These are phyloP conservation scores for Coemansia sp. DNA, from an alignment of 192 early-diverging fungal genomes.

Conservation along the genomic window DNA sequence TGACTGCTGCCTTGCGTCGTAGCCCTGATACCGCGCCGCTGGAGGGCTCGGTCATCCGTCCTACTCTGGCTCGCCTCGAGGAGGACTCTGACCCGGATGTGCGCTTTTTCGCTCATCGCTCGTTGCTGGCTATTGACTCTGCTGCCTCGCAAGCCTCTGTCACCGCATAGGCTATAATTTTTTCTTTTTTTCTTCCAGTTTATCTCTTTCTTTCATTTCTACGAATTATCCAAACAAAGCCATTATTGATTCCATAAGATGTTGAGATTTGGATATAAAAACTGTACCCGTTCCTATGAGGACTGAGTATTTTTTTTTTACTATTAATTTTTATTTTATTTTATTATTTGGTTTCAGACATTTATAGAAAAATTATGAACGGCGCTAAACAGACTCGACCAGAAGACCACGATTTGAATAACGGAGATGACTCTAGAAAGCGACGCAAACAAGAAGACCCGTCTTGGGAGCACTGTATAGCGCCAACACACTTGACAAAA, in stretches of 20 bases:
- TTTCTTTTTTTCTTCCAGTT: slow-evolving; percentile 9
- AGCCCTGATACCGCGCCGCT: slow-evolving; percentile 63
- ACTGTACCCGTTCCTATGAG: no score
- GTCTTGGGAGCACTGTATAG: neutral
- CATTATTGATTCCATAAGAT: neutral
- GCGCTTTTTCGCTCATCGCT: slow-evolving; percentile 86
- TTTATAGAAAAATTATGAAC: neutral
- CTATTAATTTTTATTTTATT: neutral
- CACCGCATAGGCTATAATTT: neutral
- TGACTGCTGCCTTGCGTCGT: slow-evolving; percentile 78
- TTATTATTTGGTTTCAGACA: neutral
- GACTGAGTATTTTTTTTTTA: neutral
- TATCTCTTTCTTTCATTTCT: neutral
- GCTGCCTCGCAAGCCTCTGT: neutral
- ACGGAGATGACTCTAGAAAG: neutral
- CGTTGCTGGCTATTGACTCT: slow-evolving; percentile 52
- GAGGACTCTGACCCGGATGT: slow-evolving; percentile 95
- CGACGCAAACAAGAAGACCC: slow-evolving; percentile 14
- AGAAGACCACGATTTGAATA: neutral
- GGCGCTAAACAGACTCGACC: neutral
- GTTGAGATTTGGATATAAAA: neutral
- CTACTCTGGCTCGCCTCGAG: slow-evolving; percentile 79
- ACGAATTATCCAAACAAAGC: neutral
- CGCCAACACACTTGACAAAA: slow-evolving; percentile 27
- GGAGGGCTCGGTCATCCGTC: slow-evolving; percentile 73